Conservation (phyloP, 1,284 basidiomycete genomes). For the Cryptococcus maquisensis region DNA sequence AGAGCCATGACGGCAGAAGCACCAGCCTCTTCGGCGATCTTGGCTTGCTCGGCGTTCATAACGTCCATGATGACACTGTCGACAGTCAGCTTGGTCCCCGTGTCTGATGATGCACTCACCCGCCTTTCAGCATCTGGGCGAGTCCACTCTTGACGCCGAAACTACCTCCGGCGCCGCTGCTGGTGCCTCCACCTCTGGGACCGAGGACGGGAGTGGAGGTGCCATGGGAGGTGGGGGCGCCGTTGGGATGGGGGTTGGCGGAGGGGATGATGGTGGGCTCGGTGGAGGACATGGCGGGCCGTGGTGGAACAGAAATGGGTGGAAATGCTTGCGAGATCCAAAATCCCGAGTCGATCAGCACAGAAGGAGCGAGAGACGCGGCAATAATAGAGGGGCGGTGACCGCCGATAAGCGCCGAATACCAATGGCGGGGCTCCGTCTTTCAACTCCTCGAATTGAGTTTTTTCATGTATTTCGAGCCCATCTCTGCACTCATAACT, state of each 20-base stretch:
- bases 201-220: slow-evolving; percentile 32
- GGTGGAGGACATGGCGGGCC: slow-evolving; percentile 18
- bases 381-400: no score
- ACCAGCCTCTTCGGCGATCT: slow-evolving; percentile 95
- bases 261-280: slow-evolving; percentile 43
- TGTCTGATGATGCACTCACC: slow-evolving; percentile 22
- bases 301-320: neutral
- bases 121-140: slow-evolving; percentile 87
- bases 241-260: slow-evolving; percentile 30
- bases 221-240: slow-evolving; percentile 34
- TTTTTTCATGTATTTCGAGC: no score
- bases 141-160: slow-evolving; percentile 91
- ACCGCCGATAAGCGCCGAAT: no score
- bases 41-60: slow-evolving; percentile 58
- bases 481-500: no score
- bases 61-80: slow-evolving; percentile 89
- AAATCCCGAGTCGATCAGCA: no score
- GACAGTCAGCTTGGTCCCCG: neutral
- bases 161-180: slow-evolving; percentile 60
- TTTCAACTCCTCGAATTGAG: no score
- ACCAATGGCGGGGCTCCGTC: no score
- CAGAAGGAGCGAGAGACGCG: no score
- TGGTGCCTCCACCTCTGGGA: slow-evolving; percentile 10
- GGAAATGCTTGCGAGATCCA: neutral
- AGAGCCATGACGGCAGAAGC: slow-evolving; percentile 98